phyloP scores from a whole-genome alignment of 345 rosid species.

The Draba incana region DNA sequence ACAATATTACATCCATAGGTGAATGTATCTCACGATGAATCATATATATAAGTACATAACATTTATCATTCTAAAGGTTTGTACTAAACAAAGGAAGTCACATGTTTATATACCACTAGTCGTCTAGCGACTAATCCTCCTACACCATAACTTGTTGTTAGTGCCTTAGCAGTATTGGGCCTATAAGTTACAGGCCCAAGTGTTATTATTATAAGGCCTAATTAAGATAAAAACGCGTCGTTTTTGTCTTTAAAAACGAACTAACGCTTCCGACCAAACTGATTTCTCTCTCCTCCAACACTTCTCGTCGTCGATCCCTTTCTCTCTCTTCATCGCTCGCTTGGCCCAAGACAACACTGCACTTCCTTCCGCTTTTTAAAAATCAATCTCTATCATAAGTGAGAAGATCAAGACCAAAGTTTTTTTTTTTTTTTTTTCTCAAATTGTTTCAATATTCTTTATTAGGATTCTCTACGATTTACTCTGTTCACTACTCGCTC shows the following conservation, averaged over 20 bases:
- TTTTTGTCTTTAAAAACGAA: constrained; percentile 4
- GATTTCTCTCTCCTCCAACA: constrained; percentile 19
- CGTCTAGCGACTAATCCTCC: too few species aligned
- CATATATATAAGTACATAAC: too few species aligned
- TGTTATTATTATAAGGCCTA: too few species aligned
- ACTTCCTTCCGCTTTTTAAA: constrained; percentile 4
- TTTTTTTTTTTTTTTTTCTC: not conserved
- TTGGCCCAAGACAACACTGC: constrained; percentile 8
- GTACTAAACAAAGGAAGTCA: too few species aligned
- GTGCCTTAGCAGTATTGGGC: too few species aligned
- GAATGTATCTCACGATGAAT: too few species aligned
- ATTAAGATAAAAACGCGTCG: not conserved
- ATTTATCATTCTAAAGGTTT: too few species aligned
- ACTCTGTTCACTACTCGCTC: constrained; percentile 15
- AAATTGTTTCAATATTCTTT: constrained; percentile 4
- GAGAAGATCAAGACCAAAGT: not conserved
- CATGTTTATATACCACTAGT: too few species aligned
- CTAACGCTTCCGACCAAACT: constrained; percentile 31
- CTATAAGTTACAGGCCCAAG: too few species aligned
- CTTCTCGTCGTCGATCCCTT: constrained; percentile 10
- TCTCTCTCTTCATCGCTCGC: constrained; percentile 23
- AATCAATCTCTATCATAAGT: constrained; percentile 9
- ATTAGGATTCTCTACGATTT: not conserved
- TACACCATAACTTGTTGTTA: too few species aligned
- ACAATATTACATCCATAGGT: too few species aligned